phyloP scores from a whole-genome alignment of 805 yeast genomes.

The Maudiozyma bulderi region DNA sequence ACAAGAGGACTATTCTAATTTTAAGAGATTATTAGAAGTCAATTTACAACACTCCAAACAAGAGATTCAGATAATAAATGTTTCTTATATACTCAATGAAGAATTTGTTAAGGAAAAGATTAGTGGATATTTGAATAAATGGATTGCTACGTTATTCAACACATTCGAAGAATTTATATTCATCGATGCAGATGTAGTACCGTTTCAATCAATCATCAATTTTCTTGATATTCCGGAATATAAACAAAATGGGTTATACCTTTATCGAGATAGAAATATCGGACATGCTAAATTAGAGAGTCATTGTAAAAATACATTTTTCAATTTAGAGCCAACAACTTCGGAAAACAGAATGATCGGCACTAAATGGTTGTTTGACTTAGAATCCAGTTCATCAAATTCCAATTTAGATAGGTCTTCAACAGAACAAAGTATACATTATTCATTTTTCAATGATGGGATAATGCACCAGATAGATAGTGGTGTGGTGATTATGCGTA shows the following conservation, averaged over 20 bases:
- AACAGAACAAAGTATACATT: conserved; percentile 9
- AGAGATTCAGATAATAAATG: conserved; percentile 17
- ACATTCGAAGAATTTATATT: conserved; percentile 41
- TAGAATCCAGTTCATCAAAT: background rate
- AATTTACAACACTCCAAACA: conserved; percentile 9
- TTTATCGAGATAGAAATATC: conserved; percentile 1
- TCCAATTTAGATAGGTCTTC: background rate
- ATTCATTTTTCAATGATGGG: conserved; percentile 9
- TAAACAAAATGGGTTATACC: conserved; percentile 10
- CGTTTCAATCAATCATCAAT: conserved; percentile 32
- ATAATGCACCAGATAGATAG: conserved; percentile 22
- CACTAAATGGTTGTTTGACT: conserved; percentile 5
- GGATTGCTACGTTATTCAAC: conserved; percentile 39
- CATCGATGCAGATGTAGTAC: conserved; percentile 44
- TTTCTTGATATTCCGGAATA: conserved; percentile 15
- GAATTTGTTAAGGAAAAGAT: conserved; percentile 7
- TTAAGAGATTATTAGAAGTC: conserved; percentile 3
- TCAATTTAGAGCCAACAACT: conserved; percentile 12
- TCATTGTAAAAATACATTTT: background rate
- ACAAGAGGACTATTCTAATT: conserved; percentile 5
- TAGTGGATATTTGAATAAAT: conserved; percentile 36
- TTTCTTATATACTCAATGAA: conserved; percentile 11
- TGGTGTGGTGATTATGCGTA: conserved; percentile 17
- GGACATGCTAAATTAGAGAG: background rate
- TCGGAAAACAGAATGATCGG: conserved; percentile 12